Evolutionary conservation across 768 basidiomycete genomes (phyloP).

Genomic region (Tricholomella constricta): DNA sequence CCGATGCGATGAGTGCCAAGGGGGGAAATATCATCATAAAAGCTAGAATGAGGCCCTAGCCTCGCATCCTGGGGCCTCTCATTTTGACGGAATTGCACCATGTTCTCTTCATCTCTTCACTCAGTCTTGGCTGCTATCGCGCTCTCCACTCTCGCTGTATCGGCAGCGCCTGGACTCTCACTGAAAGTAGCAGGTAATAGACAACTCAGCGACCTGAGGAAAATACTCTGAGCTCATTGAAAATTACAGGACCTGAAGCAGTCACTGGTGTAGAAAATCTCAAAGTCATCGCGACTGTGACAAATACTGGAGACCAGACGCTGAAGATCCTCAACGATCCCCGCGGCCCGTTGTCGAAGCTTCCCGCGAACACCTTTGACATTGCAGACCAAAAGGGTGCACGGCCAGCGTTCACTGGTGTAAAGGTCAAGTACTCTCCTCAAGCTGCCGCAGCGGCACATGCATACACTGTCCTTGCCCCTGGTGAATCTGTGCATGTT

Average conservation of each 20-base stretch:
- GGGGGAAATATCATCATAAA: too few relatives aligned
- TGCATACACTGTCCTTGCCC: constrained; percentile 37
- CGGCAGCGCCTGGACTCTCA: constrained; percentile 35
- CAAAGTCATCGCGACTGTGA: constrained; percentile 40
- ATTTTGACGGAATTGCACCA: too few relatives aligned
- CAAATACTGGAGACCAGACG: constrained; percentile 48
- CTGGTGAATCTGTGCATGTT: constrained; percentile 36
- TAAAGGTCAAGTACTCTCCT: constrained; percentile 47
- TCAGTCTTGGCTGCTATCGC: constrained; percentile 34
- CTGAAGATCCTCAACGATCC: constrained; percentile 50
- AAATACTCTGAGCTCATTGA: too few relatives aligned
- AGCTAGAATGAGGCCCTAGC: too few relatives aligned
- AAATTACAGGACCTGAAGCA: constrained; percentile 36
- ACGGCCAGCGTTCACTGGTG: constrained; percentile 41
- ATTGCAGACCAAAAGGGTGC: constrained; percentile 36
- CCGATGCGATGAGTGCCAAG: too few relatives aligned
- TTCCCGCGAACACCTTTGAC: constrained; percentile 44
- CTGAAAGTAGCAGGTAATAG: constrained; percentile 34
- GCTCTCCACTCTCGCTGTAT: constrained; percentile 33
- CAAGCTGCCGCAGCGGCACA: constrained; percentile 24
- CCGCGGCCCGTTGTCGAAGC: constrained; percentile 35
- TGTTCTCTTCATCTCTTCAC: constrained; percentile 36
- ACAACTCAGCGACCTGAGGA: not conserved
- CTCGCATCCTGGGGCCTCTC: too few relatives aligned
- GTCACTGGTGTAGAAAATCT: constrained; percentile 39